Conservation (phyloP, 352 stramenopile genomes). For the Bremia lactucae region DNA sequence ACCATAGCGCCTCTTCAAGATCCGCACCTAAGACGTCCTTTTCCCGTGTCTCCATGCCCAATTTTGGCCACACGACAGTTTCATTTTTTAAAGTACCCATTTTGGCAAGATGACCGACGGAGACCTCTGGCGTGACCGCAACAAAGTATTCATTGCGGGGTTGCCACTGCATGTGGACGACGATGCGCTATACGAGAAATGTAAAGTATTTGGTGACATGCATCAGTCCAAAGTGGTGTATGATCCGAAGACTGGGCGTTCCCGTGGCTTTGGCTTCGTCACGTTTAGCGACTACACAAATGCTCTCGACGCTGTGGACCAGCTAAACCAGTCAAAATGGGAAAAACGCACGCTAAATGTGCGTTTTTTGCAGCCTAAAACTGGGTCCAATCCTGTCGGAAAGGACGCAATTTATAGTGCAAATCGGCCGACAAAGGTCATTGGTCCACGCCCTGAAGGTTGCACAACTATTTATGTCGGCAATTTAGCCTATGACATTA, state of each 20-base stretch:
- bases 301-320: constrained; percentile 63
- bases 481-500: constrained; percentile 93
- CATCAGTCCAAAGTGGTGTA: constrained; percentile 80
- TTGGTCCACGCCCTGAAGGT: constrained; percentile 56
- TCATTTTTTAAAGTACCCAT: neutral
- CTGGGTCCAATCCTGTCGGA: constrained; percentile 4
- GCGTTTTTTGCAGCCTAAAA: constrained; percentile 74
- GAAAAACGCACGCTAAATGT: constrained; percentile 73
- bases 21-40: constrained; percentile 11
- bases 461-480: constrained; percentile 92
- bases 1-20: constrained; percentile 14
- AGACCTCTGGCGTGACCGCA: constrained; percentile 78
- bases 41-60: neutral
- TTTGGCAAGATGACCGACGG: constrained; percentile 35
- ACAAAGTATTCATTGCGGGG: constrained; percentile 81
- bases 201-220: constrained; percentile 69
- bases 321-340: constrained; percentile 77
- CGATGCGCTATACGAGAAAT: constrained; percentile 58
- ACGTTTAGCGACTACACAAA: constrained; percentile 74
- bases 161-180: constrained; percentile 56
- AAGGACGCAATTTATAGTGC: constrained; percentile 1
- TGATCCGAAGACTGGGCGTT: constrained; percentile 55
- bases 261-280: constrained; percentile 73
- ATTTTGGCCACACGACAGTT: constrained; percentile 6
- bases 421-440: constrained; percentile 30